These are phyloP conservation scores for Syncephalastrum contaminatum DNA, from an alignment of 371 early-diverging fungal genomes.

Conservation along the genomic window DNA sequence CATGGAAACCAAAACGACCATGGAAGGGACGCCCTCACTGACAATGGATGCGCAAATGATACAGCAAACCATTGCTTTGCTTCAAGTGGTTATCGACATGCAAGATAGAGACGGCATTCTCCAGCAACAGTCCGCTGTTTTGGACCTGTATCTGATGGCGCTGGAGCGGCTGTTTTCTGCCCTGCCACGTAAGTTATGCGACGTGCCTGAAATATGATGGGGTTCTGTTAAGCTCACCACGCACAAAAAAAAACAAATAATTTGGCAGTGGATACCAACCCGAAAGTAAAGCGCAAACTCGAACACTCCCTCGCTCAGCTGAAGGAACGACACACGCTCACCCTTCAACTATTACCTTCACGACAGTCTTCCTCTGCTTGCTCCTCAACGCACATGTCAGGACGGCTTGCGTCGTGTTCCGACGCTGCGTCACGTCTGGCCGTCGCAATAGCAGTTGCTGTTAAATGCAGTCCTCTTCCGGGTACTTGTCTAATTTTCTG, in stretches of 20 bases:
- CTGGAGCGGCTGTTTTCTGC: constrained; percentile 48
- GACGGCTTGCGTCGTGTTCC: constrained; percentile 26
- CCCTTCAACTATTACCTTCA: constrained; percentile 13
- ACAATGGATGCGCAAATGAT: constrained; percentile 39
- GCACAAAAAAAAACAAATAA: background rate
- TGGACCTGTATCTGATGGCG: constrained; percentile 54
- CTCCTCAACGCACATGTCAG: constrained; percentile 3
- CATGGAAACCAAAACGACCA: too few relatives aligned
- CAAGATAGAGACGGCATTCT: constrained; percentile 14
- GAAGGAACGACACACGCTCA: constrained; percentile 15
- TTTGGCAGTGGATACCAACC: constrained; percentile 47
- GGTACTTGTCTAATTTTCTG: constrained; percentile 17
- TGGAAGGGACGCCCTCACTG: constrained; percentile 6
- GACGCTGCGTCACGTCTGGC: constrained; percentile 53
- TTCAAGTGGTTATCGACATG: constrained; percentile 50
- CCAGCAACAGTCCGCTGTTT: constrained; percentile 37
- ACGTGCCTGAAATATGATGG: background rate
- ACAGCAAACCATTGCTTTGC: constrained; percentile 47
- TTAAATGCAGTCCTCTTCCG: constrained; percentile 70
- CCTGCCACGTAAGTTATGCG: constrained; percentile 43
- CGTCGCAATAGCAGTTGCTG: constrained; percentile 52
- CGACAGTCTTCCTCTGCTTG: constrained; percentile 9
- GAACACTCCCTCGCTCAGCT: constrained; percentile 34
- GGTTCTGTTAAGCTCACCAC: constrained; percentile 1
- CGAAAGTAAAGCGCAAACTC: constrained; percentile 36